A percentile compares a stretch with the other conserved stretches of the same genome.
These are phyloP conservation scores for Podaxis pistillaris DNA, from an alignment of 768 basidiomycete species.

Conservation along the genomic window DNA sequence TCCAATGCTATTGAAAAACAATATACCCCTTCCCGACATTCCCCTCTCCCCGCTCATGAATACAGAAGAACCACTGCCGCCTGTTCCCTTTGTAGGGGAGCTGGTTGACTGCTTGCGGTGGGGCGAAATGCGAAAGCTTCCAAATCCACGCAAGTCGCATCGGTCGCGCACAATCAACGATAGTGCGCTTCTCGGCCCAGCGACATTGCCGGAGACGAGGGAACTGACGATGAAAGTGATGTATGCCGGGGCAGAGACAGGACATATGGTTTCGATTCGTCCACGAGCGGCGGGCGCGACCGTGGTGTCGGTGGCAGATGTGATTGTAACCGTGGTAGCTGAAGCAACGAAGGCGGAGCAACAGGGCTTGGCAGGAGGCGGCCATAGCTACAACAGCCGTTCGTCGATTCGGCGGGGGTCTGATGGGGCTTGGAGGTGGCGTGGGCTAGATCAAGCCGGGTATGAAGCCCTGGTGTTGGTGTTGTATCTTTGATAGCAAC, in stretches of 20 bases:
- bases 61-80: neutral
- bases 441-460: neutral
- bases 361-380: neutral
- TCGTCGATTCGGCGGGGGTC: neutral
- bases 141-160: neutral
- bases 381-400: neutral
- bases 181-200: neutral
- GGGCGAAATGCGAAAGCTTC: neutral
- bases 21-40: neutral
- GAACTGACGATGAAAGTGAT: neutral
- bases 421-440: conserved; percentile 9
- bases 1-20: neutral
- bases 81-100: neutral
- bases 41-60: neutral
- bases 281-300: neutral
- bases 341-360: neutral
- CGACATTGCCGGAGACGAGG: neutral
- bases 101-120: neutral
- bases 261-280: neutral
- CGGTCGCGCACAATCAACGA: neutral
- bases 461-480: neutral
- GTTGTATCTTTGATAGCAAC: neutral
- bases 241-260: neutral
- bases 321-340: neutral
- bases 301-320: conserved; percentile 3